Evolutionary conservation across 2,329 filamentous ascomycete genomes (phyloP).

Genomic region (Meredithiella fracta): DNA sequence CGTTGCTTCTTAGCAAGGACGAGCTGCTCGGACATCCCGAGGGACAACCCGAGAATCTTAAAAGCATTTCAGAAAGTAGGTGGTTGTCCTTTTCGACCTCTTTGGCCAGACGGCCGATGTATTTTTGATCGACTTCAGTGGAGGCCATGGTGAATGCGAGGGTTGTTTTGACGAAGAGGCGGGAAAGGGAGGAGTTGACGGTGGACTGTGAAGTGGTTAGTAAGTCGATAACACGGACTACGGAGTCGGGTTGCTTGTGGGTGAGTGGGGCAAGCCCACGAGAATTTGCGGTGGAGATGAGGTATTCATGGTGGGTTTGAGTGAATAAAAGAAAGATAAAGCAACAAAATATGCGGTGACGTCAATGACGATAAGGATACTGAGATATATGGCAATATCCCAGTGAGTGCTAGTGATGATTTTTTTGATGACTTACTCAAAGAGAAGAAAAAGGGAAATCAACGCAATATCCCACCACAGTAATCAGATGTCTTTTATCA

Average conservation of each 20-base stretch:
- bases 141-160: constrained; percentile 56
- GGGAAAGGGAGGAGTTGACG: not conserved
- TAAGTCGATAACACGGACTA: not conserved
- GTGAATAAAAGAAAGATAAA: not conserved
- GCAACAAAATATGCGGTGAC: not conserved
- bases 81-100: constrained; percentile 62
- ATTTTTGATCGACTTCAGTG: constrained; percentile 94
- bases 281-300: not conserved
- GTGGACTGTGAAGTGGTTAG: constrained; percentile 1
- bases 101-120: constrained; percentile 75
- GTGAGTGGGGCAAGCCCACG: not conserved
- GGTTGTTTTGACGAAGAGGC: not conserved
- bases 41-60: constrained; percentile 83
- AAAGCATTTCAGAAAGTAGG: constrained; percentile 65
- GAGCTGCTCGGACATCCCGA: constrained; percentile 72
- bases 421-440: not conserved
- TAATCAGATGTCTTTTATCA: constrained; percentile 1
- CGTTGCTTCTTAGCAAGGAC: constrained; percentile 69
- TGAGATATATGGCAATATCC: not conserved
- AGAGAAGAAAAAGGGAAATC: not conserved
- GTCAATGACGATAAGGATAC: not conserved
- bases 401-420: not conserved
- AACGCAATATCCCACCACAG: not conserved
- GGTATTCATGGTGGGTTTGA: not conserved
- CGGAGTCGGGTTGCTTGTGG: not conserved